Base-by-base conservation (phyloP, 805 yeast genomes). In the Starmerella apis region DNA sequence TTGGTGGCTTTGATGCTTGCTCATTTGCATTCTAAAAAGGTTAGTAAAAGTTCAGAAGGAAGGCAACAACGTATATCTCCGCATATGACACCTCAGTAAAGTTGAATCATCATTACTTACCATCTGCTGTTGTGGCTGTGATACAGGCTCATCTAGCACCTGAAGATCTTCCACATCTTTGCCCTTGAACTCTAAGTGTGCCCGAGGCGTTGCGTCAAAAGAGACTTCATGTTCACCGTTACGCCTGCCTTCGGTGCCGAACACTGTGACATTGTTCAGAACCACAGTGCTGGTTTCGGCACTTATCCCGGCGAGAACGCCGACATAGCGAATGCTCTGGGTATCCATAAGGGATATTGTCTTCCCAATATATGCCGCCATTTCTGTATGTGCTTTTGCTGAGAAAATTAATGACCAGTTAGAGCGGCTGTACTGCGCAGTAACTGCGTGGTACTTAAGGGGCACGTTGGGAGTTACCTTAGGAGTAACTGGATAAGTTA, bases 291-390 rank as follows among this genome's bases (percentile, higher is more conserved):
- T 85, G 53, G 83, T 83, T 52, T 85, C 88, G 25, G 95, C 92
- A 65, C 86, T 86, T 61, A 92, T 86, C 58, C 79, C 81, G 57
- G 85, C 86, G 62, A 90, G 74, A n/a, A 77, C 70, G 28, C 98
- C 98, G 51, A 86, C 92, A 63, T 90, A 90, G 56, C 95, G 74
- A 53, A 84, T 80, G 33, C 85, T 86, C 59, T 83, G 80, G 63
- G 77, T 78, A 51, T 94, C 81, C 55, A 83, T 76, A 64, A 86
- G 72, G 23, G 92, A 79, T 59, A 87, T 86, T 46, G 90, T 81
- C 65, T 86, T 86, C 9, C 97, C 97, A 58, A 87, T 83, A 67
- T 82, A 88, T 63, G 87, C 87, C 42, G 96, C 82, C 97, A 92
- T 92, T n/a, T 27, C 30, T 27, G 30, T 27, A 11, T 8, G 30